A percentile compares a stretch with the other conserved stretches of the same genome.
Conservation (phyloP, 2,329 filamentous ascomycete species). For the Graphilbum sp. region DNA sequence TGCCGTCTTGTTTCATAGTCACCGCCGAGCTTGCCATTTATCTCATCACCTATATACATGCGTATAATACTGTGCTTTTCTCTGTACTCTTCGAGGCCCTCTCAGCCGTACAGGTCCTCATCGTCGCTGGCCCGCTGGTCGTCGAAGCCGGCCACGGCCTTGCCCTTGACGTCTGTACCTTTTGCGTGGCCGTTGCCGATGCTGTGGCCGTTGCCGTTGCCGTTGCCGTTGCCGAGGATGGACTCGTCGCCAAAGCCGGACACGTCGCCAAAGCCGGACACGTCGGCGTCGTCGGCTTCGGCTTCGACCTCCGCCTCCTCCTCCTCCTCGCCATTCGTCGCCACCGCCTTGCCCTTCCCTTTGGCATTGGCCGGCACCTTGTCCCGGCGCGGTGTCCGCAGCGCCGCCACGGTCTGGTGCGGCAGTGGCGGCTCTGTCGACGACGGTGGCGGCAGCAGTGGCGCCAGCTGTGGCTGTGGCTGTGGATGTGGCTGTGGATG, state of each 20-base stretch:
- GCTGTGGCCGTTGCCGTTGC: not conserved
- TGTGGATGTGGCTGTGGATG: too few relatives aligned
- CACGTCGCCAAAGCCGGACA: not conserved
- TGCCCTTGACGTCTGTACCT: conserved; percentile 17
- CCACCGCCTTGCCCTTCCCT: conserved; percentile 18
- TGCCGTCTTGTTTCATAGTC: too few relatives aligned
- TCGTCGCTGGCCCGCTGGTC: conserved; percentile 39
- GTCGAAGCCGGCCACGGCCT: conserved; percentile 33
- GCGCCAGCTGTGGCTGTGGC: too few relatives aligned
- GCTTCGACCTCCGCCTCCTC: conserved; percentile 18
- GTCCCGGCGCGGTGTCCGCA: too few relatives aligned
- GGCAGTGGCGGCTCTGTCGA: too few relatives aligned
- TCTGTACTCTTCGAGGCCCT: not conserved
- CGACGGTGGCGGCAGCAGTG: too few relatives aligned
- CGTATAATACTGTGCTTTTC: not conserved
- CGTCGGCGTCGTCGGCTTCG: too few relatives aligned
- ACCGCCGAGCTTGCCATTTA: too few relatives aligned
- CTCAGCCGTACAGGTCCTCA: conserved; percentile 34
- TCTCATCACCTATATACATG: too few relatives aligned
- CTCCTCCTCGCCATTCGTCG: conserved; percentile 20
- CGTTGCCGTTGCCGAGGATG: not conserved
- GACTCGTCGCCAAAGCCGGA: not conserved
- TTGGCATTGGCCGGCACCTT: too few relatives aligned
- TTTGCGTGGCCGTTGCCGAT: not conserved
- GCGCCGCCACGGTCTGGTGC: conserved; percentile 3